These are phyloP conservation scores for Pleomassaria siparia DNA, from an alignment of 2,329 filamentous ascomycete species.

Conservation along the genomic window DNA sequence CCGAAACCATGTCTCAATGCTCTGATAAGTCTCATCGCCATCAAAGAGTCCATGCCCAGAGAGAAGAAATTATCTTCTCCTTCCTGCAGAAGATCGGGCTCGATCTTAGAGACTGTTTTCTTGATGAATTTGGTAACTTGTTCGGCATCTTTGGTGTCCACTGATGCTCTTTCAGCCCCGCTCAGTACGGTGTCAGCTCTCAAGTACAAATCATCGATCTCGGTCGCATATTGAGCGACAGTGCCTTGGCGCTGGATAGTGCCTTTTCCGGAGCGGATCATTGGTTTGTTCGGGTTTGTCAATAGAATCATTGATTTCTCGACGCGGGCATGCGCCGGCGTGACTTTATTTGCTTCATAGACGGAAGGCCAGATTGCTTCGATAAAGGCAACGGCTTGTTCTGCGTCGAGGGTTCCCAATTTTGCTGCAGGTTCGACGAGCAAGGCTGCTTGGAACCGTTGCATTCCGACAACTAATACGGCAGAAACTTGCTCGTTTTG, in stretches of 20 bases:
- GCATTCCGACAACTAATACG: conserved; percentile 30
- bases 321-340: conserved; percentile 47
- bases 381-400: conserved; percentile 28
- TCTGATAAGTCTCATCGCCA: conserved; percentile 13
- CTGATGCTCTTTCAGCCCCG: conserved; percentile 6
- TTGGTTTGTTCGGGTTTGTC: conserved; percentile 45
- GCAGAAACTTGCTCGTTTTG: conserved; percentile 7
- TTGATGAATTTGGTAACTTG: conserved; percentile 7
- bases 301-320: conserved; percentile 46
- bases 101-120: conserved; percentile 1
- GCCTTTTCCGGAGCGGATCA: conserved; percentile 49
- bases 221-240: conserved; percentile 43
- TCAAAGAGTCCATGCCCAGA: conserved; percentile 21
- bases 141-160: conserved; percentile 7
- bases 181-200: conserved; percentile 7
- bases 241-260: conserved; percentile 47
- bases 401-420: conserved; percentile 1
- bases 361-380: conserved; percentile 50
- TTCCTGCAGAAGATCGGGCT: neutral
- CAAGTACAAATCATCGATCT: conserved; percentile 49
- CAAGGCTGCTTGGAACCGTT: conserved; percentile 25
- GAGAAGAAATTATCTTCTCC: conserved; percentile 13
- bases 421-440: conserved; percentile 23
- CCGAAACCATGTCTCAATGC: conserved; percentile 12
- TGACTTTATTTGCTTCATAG: conserved; percentile 45